Evolutionary conservation across 2,329 filamentous ascomycete genomes (phyloP).

Genomic region (Coleophoma crateriformis): DNA sequence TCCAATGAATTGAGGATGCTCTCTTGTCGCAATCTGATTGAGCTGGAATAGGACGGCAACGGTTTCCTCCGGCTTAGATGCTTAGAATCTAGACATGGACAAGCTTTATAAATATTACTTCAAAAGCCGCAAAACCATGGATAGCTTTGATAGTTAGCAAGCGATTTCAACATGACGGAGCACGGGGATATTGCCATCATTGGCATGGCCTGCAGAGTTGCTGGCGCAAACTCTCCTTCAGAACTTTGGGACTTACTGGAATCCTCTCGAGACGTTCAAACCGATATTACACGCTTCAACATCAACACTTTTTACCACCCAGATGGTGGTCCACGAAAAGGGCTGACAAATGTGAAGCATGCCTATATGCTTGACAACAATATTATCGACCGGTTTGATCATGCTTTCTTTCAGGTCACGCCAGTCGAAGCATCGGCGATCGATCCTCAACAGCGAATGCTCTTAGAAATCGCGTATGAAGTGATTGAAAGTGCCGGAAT

Average conservation of each 20-base stretch:
- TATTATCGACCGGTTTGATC: slow-evolving; percentile 28
- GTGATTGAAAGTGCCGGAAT: slow-evolving; percentile 3
- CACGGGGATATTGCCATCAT: slow-evolving; percentile 23
- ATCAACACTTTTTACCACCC: slow-evolving; percentile 47
- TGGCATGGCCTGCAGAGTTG: slow-evolving; percentile 31
- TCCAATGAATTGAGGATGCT: too few relatives aligned
- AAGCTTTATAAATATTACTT: too few relatives aligned
- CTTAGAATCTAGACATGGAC: too few relatives aligned
- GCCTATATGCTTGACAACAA: slow-evolving; percentile 8
- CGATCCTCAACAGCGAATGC: slow-evolving; percentile 6
- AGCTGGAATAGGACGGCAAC: too few relatives aligned
- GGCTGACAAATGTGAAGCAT: slow-evolving; percentile 27
- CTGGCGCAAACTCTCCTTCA: slow-evolving; percentile 32
- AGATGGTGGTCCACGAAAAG: slow-evolving; percentile 31
- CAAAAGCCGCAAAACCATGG: too few relatives aligned
- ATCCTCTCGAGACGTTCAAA: slow-evolving; percentile 39
- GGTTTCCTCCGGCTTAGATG: too few relatives aligned
- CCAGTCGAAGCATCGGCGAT: slow-evolving; percentile 27
- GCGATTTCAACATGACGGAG: background rate
- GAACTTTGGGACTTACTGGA: slow-evolving; percentile 41
- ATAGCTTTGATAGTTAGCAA: too few relatives aligned
- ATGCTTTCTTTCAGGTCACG: slow-evolving; percentile 32
- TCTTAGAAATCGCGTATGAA: slow-evolving; percentile 2
- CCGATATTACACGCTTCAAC: slow-evolving; percentile 35
- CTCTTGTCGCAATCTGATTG: too few relatives aligned